Percentiles rank a stretch among this genome's conserved stretches.
phyloP scores from a whole-genome alignment of 1,284 basidiomycete genomes.

The Marasmius sp. region DNA sequence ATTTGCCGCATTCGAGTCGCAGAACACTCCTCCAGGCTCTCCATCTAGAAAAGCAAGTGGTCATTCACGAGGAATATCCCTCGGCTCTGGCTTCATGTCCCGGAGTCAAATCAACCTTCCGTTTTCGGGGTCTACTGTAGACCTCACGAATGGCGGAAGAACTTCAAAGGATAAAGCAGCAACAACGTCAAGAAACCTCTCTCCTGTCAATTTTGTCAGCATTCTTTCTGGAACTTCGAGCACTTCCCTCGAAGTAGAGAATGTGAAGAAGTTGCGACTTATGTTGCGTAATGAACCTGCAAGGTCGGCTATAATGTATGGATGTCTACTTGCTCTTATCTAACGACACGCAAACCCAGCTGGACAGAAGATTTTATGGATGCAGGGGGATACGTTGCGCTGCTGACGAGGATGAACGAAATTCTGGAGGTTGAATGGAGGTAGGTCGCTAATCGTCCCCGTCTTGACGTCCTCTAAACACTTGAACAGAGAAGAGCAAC shows the following conservation, averaged over 20 bases:
- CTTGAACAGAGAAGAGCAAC: slow-evolving; percentile 85
- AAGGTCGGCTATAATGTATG: slow-evolving; percentile 42
- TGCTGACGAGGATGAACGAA: slow-evolving; percentile 88
- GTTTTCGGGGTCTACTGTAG: slow-evolving; percentile 37
- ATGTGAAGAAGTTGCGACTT: slow-evolving; percentile 75
- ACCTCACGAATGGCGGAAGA: slow-evolving; percentile 38
- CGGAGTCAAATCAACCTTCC: slow-evolving; percentile 47
- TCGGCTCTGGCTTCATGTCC: slow-evolving; percentile 48
- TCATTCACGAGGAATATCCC: slow-evolving; percentile 55
- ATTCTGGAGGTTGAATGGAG: slow-evolving; percentile 96
- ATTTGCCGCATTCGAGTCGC: slow-evolving; percentile 33
- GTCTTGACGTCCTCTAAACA: neutral
- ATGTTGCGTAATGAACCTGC: slow-evolving; percentile 86
- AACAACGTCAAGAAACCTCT: slow-evolving; percentile 50
- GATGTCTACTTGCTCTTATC: slow-evolving; percentile 6
- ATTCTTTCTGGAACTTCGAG: slow-evolving; percentile 67
- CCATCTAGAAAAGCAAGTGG: slow-evolving; percentile 45
- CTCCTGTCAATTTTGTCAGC: slow-evolving; percentile 64
- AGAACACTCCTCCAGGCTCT: slow-evolving; percentile 40
- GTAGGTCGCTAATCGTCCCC: slow-evolving; percentile 39
- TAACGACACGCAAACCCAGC: slow-evolving; percentile 31
- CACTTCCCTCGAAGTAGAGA: slow-evolving; percentile 68
- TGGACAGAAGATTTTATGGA: slow-evolving; percentile 94
- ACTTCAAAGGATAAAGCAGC: slow-evolving; percentile 43
- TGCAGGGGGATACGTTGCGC: slow-evolving; percentile 81